phyloP scores from a whole-genome alignment of 176 grass and related monocot species.

The Elaeis guineensis region DNA sequence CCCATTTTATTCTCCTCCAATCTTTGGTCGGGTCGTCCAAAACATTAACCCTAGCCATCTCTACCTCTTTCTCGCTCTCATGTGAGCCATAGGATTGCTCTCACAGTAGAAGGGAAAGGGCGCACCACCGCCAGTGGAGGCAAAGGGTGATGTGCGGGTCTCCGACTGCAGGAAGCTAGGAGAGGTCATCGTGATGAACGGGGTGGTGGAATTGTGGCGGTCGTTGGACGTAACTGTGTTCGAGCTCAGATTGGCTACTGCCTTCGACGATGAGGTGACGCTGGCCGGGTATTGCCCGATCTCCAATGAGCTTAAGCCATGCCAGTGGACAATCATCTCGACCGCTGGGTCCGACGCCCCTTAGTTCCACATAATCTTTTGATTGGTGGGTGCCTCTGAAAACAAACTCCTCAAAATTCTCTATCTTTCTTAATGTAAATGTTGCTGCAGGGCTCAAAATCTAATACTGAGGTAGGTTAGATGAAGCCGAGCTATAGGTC shows the following conservation, averaged over 20 bases:
- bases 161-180: background rate
- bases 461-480: too few relatives aligned
- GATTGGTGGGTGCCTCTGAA: background rate
- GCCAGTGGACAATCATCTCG: constrained; percentile 71
- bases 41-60: too few relatives aligned
- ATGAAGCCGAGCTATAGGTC: too few relatives aligned
- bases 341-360: constrained; percentile 47
- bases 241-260: constrained; percentile 70
- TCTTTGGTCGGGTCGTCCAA: too few relatives aligned
- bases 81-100: constrained; percentile 50
- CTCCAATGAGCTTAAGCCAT: constrained; percentile 79
- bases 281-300: constrained; percentile 77
- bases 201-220: constrained; percentile 64
- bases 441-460: too few relatives aligned
- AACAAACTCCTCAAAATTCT: too few relatives aligned
- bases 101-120: constrained; percentile 34
- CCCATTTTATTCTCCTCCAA: too few relatives aligned
- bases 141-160: background rate
- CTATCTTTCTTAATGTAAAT: too few relatives aligned
- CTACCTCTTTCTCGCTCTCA: too few relatives aligned
- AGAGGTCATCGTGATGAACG: constrained; percentile 35
- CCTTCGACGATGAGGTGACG: constrained; percentile 45
- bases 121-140: background rate
- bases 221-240: constrained; percentile 68
- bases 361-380: constrained; percentile 88